These are phyloP conservation scores for Magnaporthiopsis poae DNA, from an alignment of 2,329 filamentous ascomycete species.

Conservation along the genomic window DNA sequence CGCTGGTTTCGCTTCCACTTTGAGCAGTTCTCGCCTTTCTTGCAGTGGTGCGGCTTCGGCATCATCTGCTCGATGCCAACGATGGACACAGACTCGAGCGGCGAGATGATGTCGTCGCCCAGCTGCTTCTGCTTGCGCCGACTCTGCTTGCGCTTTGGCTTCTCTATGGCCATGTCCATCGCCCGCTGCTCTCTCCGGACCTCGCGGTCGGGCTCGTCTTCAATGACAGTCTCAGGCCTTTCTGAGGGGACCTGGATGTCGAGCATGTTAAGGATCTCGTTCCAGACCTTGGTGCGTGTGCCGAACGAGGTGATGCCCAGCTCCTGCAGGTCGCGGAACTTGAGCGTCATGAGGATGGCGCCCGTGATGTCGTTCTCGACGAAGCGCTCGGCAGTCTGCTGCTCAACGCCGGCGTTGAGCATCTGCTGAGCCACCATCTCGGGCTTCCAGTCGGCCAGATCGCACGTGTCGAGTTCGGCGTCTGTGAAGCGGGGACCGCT, in stretches of 20 bases:
- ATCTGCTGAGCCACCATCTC: constrained; percentile 78
- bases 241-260: constrained; percentile 43
- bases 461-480: constrained; percentile 46
- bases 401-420: constrained; percentile 71
- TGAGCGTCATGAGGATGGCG: constrained; percentile 75
- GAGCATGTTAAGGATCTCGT: constrained; percentile 62
- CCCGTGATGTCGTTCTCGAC: constrained; percentile 88
- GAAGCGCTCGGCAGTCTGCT: constrained; percentile 70
- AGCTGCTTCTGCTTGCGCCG: constrained; percentile 29
- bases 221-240: constrained; percentile 49
- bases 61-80: constrained; percentile 84
- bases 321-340: constrained; percentile 79
- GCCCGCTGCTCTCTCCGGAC: constrained; percentile 33
- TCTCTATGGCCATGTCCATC: constrained; percentile 17
- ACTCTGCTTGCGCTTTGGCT: constrained; percentile 31
- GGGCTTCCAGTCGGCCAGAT: constrained; percentile 59
- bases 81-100: constrained; percentile 77
- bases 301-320: constrained; percentile 74
- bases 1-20: constrained; percentile 76
- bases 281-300: constrained; percentile 69
- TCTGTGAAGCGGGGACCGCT: constrained; percentile 46
- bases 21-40: constrained; percentile 74
- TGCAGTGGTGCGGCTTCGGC: constrained; percentile 73
- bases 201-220: constrained; percentile 46
- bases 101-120: constrained; percentile 59